Evolutionary conservation across 768 basidiomycete genomes (phyloP), one percentile per base, ranked within the genome.

Genomic region (Suillus bovinus): DNA sequence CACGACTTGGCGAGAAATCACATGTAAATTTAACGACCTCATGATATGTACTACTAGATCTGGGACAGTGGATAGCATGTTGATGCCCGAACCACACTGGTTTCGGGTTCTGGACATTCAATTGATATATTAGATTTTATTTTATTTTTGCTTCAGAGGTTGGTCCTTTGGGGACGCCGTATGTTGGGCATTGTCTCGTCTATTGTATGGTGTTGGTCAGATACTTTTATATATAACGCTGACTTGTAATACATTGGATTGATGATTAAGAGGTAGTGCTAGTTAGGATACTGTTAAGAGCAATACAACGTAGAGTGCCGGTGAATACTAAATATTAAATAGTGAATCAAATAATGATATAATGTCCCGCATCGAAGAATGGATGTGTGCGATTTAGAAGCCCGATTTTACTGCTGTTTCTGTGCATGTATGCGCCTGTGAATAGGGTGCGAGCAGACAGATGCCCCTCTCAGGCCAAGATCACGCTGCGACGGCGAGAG

Each of bases 401-500:
- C 5, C 11, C 29, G 29, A 52, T 20, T 6, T 29, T 9, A 17
- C 17, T 29, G 4, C 14, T 49, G 13, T 24, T 29, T 2, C 14
- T 49, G 13, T 24, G 14, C 47, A 13, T 27, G 20, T n/a, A 11
- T 52, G 50, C 50, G 50, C 50, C 33, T 52, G 50, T 29, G 50
- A 31, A 33, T 33, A 6, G 31, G 31, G 31, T 13, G 50, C 34
- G 50, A 31, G 11, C 13, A 52, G 31, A 52, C 8, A n/a, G 20
- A 31, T 52, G 31, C 50, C 20, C 50, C 20, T n/a, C 20, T 52
- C 50, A 78, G 60, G 69, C 73, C 60, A 75, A 74, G 68, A 79
- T 76, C 50, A 81, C 71, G 71, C 86, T 87, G 60, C 82, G 84
- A 62, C 86, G 80, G 60, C 81, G 79, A 38, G 76, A 70, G 11